Evolutionary conservation across 2,329 filamentous ascomycete species (phyloP).

Genomic region (Aspergillus neotritici): DNA sequence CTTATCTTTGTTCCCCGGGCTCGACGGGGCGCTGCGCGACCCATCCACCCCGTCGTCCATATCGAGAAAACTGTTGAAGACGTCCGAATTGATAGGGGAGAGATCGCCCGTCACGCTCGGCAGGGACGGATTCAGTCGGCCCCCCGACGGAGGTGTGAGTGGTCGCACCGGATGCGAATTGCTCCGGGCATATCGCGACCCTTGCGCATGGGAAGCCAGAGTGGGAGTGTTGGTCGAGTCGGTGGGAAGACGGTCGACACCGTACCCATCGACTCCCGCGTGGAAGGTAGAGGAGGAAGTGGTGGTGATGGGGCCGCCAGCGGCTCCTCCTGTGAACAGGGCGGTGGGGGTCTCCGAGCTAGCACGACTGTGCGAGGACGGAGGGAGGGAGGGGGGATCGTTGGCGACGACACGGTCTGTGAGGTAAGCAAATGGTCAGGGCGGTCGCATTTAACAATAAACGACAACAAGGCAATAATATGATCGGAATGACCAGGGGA

Average conservation of each 20-base stretch:
- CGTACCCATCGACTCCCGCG: constrained; percentile 33
- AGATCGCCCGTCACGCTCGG: constrained; percentile 25
- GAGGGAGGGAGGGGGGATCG: constrained; percentile 34
- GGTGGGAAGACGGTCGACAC: constrained; percentile 26
- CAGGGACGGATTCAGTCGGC: constrained; percentile 30
- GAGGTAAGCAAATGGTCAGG: too few species aligned
- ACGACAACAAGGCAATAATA: too few species aligned
- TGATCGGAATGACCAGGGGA: constrained; percentile 18
- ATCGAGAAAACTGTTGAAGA: constrained; percentile 39
- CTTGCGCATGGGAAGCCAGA: constrained; percentile 26
- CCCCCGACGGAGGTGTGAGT: constrained; percentile 39
- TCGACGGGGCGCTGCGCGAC: constrained; percentile 21
- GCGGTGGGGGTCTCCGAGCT: constrained; percentile 61
- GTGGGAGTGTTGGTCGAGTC: constrained; percentile 32
- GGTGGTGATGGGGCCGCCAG: constrained; percentile 31
- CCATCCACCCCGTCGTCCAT: constrained; percentile 40
- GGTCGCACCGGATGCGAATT: constrained; percentile 46
- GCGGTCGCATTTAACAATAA: too few species aligned
- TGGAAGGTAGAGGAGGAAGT: constrained; percentile 18
- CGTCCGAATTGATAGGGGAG: constrained; percentile 33
- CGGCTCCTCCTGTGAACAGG: constrained; percentile 48
- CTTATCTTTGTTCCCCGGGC: constrained; percentile 29
- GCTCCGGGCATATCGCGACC: constrained; percentile 44
- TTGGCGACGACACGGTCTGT: too few species aligned
- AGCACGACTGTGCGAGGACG: constrained; percentile 56